Evolutionary conservation across 139 green algal species (phyloP), one percentile per base, ranked within the genome.

Genomic region (Chlamydomonas sp.): DNA sequence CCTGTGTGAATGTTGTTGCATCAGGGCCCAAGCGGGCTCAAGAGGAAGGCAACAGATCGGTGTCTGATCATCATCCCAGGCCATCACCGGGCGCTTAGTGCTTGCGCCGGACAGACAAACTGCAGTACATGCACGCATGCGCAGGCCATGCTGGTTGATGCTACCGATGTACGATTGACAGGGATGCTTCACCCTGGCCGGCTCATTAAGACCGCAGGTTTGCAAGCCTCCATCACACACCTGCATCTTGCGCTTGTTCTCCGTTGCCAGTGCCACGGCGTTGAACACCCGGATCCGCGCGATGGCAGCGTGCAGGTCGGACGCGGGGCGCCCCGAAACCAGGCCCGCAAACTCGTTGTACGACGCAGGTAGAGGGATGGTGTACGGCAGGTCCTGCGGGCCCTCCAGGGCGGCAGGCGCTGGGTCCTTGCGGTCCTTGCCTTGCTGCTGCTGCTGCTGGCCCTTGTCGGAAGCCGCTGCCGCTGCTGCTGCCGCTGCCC

Each of bases 281-380:
- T 99, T 96, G 92, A 93, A 97, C 15, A 80, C 90, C 4, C 97
- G 93, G 16, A 99, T 97, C 71, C 96, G 93, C 57, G 88, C 57
- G 20, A 99, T 80, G 1, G 94, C 91, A 77, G 93, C 78, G 4
- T 61, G 77, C 79, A 98, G 87, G n/a, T 98, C 90, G 17, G 87
- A 86, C 0, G 93, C 86, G 4, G 87, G 82, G 5, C 95, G 92
- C 0, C 92, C 93, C 6, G 20, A 75, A 7, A 93, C 91, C 61
- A 94, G 85, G 74, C 64, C 20, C 0, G 90, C 89, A 79, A 99
- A 96, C 12, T 92, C 92, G 7, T 92, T 89, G 84, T 98, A 97
- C 77, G 75, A 95, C 57, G 91, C 79, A 1, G 97, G 97, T 80
- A 96, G 87, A 0, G 91, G 62, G 62, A 97, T 94, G 1, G 97